Percentiles rank a stretch among this genome's conserved stretches.
Conservation (phyloP, 2,329 filamentous ascomycete species). For the Colletotrichum aenigma region DNA sequence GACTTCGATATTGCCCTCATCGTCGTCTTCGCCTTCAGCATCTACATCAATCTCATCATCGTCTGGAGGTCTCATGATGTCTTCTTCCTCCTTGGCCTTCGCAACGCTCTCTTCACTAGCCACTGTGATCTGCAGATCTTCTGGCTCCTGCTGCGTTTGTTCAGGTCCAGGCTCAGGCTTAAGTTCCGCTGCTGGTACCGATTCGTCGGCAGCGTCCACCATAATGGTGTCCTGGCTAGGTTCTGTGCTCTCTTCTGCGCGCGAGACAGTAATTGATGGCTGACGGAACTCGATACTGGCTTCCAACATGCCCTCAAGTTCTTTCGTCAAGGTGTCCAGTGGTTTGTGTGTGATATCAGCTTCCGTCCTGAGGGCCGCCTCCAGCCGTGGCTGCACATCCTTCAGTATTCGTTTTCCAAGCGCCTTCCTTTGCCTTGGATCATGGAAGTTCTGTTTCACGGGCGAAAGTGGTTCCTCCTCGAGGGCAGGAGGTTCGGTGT, state of each 20-base stretch:
- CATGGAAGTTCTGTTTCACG: slow-evolving; percentile 58
- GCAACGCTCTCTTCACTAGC: slow-evolving; percentile 28
- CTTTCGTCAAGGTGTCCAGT: slow-evolving; percentile 71
- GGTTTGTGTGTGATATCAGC: slow-evolving; percentile 77
- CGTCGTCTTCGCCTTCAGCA: slow-evolving; percentile 38
- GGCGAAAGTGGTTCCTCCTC: slow-evolving; percentile 46
- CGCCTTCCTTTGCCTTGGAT: slow-evolving; percentile 81
- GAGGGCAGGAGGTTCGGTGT: slow-evolving; percentile 37
- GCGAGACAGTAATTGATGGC: slow-evolving; percentile 35
- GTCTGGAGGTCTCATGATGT: slow-evolving; percentile 30
- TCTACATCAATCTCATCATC: slow-evolving; percentile 41
- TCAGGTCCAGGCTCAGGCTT: not conserved
- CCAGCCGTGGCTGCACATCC: slow-evolving; percentile 76
- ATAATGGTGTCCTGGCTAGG: slow-evolving; percentile 53
- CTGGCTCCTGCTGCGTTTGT: slow-evolving; percentile 28
- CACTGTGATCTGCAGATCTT: slow-evolving; percentile 45
- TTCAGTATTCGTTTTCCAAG: slow-evolving; percentile 91
- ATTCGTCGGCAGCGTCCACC: slow-evolving; percentile 44
- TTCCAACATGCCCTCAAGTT: slow-evolving; percentile 77
- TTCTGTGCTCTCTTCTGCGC: slow-evolving; percentile 42
- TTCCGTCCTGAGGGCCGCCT: slow-evolving; percentile 79
- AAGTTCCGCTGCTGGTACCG: slow-evolving; percentile 27
- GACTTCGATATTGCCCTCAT: slow-evolving; percentile 50
- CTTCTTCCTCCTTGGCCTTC: slow-evolving; percentile 27
- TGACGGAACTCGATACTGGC: slow-evolving; percentile 64